These are phyloP conservation scores for Cyamopsis tetragonoloba DNA, from an alignment of 306 rosid species.

Conservation along the genomic window DNA sequence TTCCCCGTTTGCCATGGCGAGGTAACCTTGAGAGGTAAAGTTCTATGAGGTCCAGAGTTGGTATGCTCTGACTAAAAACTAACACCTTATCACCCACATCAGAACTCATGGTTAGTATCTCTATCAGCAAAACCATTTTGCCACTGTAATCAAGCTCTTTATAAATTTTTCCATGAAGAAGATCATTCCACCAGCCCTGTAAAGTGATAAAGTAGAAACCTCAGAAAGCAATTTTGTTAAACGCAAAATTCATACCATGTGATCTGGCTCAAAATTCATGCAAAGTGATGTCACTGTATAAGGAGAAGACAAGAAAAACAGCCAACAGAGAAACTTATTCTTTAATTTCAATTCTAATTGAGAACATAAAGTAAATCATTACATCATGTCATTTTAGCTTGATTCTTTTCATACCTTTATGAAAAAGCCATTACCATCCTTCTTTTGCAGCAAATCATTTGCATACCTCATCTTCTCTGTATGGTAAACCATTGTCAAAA, in stretches of 20 bases:
- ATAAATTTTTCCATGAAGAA: slow-evolving; percentile 68
- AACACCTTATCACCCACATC: slow-evolving; percentile 86
- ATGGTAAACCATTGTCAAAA: slow-evolving; percentile 27
- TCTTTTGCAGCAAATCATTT: slow-evolving; percentile 48
- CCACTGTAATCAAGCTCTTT: slow-evolving; percentile 86
- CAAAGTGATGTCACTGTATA: neutral
- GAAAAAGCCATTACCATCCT: slow-evolving; percentile 55
- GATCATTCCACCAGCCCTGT: slow-evolving; percentile 96
- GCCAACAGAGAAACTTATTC: slow-evolving; percentile 1
- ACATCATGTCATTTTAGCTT: slow-evolving; percentile 2
- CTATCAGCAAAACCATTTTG: slow-evolving; percentile 88
- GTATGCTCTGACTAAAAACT: slow-evolving; percentile 98
- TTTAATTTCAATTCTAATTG: neutral
- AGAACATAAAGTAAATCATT: neutral
- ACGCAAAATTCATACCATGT: slow-evolving; percentile 6
- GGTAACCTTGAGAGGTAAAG: slow-evolving; percentile 71
- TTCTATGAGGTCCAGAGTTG: slow-evolving; percentile 89
- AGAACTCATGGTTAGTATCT: slow-evolving; percentile 80
- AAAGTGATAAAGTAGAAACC: slow-evolving; percentile 24
- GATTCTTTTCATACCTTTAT: slow-evolving; percentile 53
- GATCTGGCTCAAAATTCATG: neutral
- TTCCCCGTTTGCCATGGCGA: slow-evolving; percentile 60
- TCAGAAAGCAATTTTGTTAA: slow-evolving; percentile 13
- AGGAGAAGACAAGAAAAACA: neutral
- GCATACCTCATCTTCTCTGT: slow-evolving; percentile 62